Conservation (phyloP, 129 eudicot genomes). For the Flaveria ramosissima region DNA sequence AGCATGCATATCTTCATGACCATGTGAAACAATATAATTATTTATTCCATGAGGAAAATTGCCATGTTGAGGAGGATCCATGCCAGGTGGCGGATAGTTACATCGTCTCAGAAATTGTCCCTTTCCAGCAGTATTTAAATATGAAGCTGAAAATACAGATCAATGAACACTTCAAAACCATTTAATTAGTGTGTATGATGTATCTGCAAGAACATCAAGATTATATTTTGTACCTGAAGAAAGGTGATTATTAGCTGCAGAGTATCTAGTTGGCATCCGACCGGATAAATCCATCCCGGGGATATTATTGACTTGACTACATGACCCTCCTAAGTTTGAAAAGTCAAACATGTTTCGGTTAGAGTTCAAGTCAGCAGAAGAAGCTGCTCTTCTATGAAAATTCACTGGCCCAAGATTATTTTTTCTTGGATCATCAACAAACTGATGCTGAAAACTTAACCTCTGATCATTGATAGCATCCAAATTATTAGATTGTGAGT, state of each 20-base stretch:
- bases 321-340: constrained; percentile 39
- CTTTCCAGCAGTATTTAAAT: constrained; percentile 35
- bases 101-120: constrained; percentile 41
- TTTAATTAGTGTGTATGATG: neutral
- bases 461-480: constrained; percentile 41
- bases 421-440: constrained; percentile 36
- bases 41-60: constrained; percentile 41
- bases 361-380: constrained; percentile 53
- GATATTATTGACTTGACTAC: constrained; percentile 32
- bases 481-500: constrained; percentile 33
- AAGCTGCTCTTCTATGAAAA: constrained; percentile 58
- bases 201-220: neutral
- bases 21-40: constrained; percentile 29
- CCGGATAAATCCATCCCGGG: constrained; percentile 37
- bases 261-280: constrained; percentile 43
- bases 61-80: constrained; percentile 33
- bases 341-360: constrained; percentile 42
- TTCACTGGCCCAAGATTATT: constrained; percentile 42
- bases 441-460: constrained; percentile 44
- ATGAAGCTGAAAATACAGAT: constrained; percentile 43
- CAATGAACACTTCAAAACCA: neutral
- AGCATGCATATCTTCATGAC: constrained; percentile 50
- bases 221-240: constrained; percentile 35
- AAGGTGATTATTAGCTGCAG: constrained; percentile 34
- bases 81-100: constrained; percentile 38